These are phyloP conservation scores for Tuber melanosporum DNA, from an alignment of 495 filamentous ascomycete species.

Conservation along the genomic window DNA sequence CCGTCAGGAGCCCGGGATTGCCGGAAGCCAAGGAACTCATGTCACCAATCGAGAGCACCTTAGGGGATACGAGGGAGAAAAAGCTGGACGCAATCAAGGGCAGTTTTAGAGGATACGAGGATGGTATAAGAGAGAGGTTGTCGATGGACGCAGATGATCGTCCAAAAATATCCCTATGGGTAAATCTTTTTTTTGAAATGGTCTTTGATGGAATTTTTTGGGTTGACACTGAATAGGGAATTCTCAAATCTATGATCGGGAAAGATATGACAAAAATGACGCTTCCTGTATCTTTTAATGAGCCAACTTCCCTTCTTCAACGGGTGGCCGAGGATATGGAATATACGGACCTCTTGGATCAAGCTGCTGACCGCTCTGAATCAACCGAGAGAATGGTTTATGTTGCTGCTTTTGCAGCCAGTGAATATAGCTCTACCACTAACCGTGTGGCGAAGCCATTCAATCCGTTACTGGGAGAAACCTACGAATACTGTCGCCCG, in stretches of 20 bases:
- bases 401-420: constrained; percentile 88
- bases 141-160: constrained; percentile 89
- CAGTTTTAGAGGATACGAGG: constrained; percentile 86
- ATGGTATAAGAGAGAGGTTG: constrained; percentile 65
- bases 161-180: constrained; percentile 93
- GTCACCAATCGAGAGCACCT: constrained; percentile 45
- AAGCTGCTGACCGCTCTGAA: constrained; percentile 76
- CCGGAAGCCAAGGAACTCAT: constrained; percentile 43
- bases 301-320: constrained; percentile 94
- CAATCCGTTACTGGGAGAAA: constrained; percentile 92
- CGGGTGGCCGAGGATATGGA: constrained; percentile 96
- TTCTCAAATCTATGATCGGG: constrained; percentile 98
- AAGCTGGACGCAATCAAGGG: constrained; percentile 57
- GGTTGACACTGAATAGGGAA: constrained; percentile 57
- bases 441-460: constrained; percentile 96
- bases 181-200: constrained; percentile 44
- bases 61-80: constrained; percentile 44
- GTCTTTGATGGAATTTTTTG: constrained; percentile 9
- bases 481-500: constrained; percentile 89
- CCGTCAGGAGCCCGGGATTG: constrained; percentile 40
- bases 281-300: constrained; percentile 95
- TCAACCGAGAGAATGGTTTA: constrained; percentile 93
- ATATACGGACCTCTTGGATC: constrained; percentile 87
- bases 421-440: constrained; percentile 94
- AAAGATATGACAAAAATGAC: constrained; percentile 99